These are phyloP conservation scores for Moelleriella libera DNA, from an alignment of 2,329 filamentous ascomycete genomes.

Conservation along the genomic window DNA sequence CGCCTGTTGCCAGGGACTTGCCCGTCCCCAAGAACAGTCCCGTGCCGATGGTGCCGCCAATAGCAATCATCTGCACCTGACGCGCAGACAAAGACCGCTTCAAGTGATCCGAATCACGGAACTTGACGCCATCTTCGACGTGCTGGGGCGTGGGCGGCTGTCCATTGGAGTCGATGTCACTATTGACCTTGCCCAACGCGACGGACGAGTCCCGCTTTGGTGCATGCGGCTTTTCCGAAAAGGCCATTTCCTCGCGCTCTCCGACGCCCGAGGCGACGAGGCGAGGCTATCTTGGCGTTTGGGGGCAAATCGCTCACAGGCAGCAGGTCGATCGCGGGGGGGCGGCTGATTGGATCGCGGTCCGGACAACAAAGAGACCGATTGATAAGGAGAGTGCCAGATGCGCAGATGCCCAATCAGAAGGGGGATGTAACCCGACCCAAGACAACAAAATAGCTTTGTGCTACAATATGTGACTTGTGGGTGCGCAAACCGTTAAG, in stretches of 20 bases:
- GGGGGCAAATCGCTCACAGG: no score
- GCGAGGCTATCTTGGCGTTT: no score
- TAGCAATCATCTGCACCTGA: slow-evolving; percentile 55
- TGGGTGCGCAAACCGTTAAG: no score
- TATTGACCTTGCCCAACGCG: background rate
- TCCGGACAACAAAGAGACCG: no score
- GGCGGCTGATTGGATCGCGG: no score
- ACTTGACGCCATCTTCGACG: background rate
- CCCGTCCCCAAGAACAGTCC: slow-evolving; percentile 50
- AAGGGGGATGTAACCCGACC: no score
- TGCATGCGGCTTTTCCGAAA: background rate
- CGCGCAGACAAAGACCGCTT: slow-evolving; percentile 40
- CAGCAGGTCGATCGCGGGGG: no score
- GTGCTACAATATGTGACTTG: no score
- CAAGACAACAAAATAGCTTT: no score
- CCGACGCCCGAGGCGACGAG: no score
- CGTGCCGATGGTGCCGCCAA: slow-evolving; percentile 44
- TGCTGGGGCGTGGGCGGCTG: background rate
- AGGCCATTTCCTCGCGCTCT: background rate
- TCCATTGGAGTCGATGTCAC: background rate
- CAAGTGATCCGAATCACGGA: slow-evolving; percentile 15
- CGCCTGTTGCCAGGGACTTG: slow-evolving; percentile 43
- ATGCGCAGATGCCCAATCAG: no score
- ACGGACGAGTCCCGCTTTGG: background rate
- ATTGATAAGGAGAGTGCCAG: no score